phyloP scores from a whole-genome alignment of 176 grass and related monocot species.

The Oryza punctata region DNA sequence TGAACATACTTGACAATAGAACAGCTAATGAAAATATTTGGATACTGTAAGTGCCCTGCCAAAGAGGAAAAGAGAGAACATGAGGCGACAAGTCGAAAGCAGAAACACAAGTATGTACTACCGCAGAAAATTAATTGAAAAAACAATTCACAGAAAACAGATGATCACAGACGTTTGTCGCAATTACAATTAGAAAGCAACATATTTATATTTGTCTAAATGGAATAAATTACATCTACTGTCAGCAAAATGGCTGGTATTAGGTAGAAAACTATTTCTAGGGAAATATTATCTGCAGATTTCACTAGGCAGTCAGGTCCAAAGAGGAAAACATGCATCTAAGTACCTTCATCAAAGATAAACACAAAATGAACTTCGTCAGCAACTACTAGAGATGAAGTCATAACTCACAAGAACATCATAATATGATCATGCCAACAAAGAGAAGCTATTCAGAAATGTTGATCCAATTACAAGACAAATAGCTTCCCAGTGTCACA shows the following conservation, averaged over 20 bases:
- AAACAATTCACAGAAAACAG: conserved; percentile 27
- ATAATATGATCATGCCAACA: neutral
- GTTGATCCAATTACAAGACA: neutral
- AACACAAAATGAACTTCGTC: neutral
- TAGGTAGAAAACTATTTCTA: neutral
- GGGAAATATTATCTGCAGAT: neutral
- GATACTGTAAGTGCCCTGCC: conserved; percentile 93
- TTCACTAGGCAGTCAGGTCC: neutral
- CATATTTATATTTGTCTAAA: conserved; percentile 1
- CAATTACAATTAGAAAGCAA: neutral
- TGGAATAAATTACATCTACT: neutral
- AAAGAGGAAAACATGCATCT: neutral
- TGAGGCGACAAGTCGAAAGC: conserved; percentile 8
- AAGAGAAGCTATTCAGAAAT: conserved; percentile 2
- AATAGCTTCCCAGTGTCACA: neutral
- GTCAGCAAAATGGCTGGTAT: neutral
- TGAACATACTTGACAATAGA: conserved; percentile 96
- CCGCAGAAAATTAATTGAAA: conserved; percentile 3
- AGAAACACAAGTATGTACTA: neutral
- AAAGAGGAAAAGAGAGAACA: conserved; percentile 23
- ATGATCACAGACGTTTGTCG: neutral
- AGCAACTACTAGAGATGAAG: neutral
- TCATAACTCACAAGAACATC: neutral
- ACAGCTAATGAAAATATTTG: conserved; percentile 99
- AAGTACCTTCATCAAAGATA: neutral